Percentiles rank a stretch among this genome's conserved stretches.
Evolutionary conservation across 805 yeast genomes (phyloP).

Genomic region (Ogataea siamensis): DNA sequence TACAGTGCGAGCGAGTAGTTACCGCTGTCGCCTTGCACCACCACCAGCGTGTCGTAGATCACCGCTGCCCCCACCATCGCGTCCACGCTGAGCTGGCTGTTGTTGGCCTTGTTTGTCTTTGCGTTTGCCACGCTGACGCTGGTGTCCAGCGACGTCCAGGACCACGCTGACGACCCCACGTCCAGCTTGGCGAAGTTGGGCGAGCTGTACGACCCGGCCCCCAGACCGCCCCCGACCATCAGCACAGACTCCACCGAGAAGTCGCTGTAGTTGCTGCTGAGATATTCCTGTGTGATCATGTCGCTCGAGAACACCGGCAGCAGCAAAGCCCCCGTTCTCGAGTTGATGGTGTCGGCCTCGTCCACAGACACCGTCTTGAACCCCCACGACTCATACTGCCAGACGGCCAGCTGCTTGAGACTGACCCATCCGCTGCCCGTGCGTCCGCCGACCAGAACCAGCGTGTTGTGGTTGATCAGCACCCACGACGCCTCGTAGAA

Average conservation of each 20-base stretch:
- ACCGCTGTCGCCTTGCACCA: slow-evolving; percentile 32
- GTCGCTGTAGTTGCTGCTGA: slow-evolving; percentile 29
- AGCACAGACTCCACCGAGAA: slow-evolving; percentile 43
- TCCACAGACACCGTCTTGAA: slow-evolving; percentile 41
- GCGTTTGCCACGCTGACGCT: slow-evolving; percentile 25
- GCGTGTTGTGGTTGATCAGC: slow-evolving; percentile 44
- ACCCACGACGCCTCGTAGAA: slow-evolving; percentile 51
- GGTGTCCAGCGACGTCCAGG: slow-evolving; percentile 37
- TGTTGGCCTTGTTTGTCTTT: slow-evolving; percentile 19
- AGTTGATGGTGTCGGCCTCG: slow-evolving; percentile 40
- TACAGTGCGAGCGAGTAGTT: slow-evolving; percentile 41
- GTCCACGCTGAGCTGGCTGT: slow-evolving; percentile 28
- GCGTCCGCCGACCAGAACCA: slow-evolving; percentile 64
- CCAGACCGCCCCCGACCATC: slow-evolving; percentile 60
- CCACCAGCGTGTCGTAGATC: slow-evolving; percentile 49
- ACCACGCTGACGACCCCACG: slow-evolving; percentile 42
- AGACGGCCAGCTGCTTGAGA: slow-evolving; percentile 69
- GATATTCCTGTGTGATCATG: slow-evolving; percentile 23
- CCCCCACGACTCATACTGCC: slow-evolving; percentile 72
- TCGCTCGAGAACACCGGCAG: slow-evolving; percentile 49
- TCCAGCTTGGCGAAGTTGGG: slow-evolving; percentile 45
- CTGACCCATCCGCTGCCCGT: slow-evolving; percentile 65
- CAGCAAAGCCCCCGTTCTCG: slow-evolving; percentile 51
- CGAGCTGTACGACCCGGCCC: slow-evolving; percentile 33
- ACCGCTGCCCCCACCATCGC: slow-evolving; percentile 47